These are phyloP conservation scores for Geosiphon pyriformis DNA, from an alignment of 192 early-diverging fungal genomes.

Conservation along the genomic window DNA sequence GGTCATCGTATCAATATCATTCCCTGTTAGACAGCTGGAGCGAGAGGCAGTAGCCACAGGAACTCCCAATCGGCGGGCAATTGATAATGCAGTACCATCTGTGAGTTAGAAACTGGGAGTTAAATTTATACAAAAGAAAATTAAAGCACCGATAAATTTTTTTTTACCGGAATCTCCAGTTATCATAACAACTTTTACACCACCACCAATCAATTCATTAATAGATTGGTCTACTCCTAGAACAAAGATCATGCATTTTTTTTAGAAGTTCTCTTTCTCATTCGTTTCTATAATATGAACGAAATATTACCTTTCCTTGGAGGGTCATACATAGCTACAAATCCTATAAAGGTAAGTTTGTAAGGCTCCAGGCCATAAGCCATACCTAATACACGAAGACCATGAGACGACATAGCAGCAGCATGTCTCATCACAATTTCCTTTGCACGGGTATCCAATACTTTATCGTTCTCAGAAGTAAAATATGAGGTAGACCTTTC, in stretches of 20 bases:
- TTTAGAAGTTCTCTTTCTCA: too few species aligned
- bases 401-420: slow-evolving; percentile 64
- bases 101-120: not conserved
- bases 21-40: slow-evolving; percentile 64
- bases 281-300: too few species aligned
- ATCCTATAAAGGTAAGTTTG: slow-evolving; percentile 69
- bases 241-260: too few species aligned
- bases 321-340: slow-evolving; percentile 91
- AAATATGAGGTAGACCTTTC: slow-evolving; percentile 64
- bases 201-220: slow-evolving; percentile 60
- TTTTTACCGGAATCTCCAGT: slow-evolving; percentile 80
- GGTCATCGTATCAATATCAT: slow-evolving; percentile 63
- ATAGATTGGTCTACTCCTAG: slow-evolving; percentile 72
- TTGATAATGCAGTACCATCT: slow-evolving; percentile 83
- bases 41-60: slow-evolving; percentile 49
- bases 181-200: slow-evolving; percentile 94
- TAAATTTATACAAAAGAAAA: not conserved
- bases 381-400: slow-evolving; percentile 82
- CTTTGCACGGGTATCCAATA: slow-evolving; percentile 51
- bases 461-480: slow-evolving; percentile 42
- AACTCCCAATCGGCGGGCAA: slow-evolving; percentile 84
- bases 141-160: not conserved
- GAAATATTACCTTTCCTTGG: slow-evolving; percentile 50
- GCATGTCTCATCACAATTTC: slow-evolving; percentile 55
- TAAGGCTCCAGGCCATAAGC: slow-evolving; percentile 60